phyloP scores from a whole-genome alignment of 2,329 filamentous ascomycete species.

The Aspergillus sp. region DNA sequence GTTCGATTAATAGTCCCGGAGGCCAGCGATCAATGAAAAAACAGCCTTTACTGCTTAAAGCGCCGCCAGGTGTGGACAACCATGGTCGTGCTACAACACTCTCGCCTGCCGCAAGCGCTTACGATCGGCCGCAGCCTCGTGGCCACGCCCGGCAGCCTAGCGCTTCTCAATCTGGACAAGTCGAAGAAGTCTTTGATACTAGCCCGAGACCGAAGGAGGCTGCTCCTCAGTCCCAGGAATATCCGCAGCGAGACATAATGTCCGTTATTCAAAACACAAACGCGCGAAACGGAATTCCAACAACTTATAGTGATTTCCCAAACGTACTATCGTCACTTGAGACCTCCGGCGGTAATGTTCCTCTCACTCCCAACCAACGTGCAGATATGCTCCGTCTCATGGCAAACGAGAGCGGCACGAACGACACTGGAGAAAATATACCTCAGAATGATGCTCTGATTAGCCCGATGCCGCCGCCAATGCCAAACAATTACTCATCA shows the following conservation, averaged over 20 bases:
- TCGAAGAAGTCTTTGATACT: constrained; percentile 47
- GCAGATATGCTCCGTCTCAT: constrained; percentile 50
- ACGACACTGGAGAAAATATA: constrained; percentile 37
- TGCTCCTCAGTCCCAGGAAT: constrained; percentile 22
- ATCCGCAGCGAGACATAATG: constrained; percentile 48
- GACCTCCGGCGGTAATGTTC: constrained; percentile 42
- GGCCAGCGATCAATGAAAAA: constrained; percentile 46
- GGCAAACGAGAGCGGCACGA: constrained; percentile 46
- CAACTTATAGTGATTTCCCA: constrained; percentile 44
- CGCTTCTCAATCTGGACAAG: constrained; percentile 32
- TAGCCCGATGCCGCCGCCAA: constrained; percentile 54
- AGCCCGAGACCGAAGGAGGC: constrained; percentile 31
- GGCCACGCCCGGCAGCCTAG: constrained; percentile 32
- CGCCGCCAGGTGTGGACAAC: constrained; percentile 34
- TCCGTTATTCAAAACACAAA: constrained; percentile 50
- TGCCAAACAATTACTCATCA: constrained; percentile 49
- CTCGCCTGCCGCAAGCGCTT: constrained; percentile 36
- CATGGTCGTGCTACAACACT: constrained; percentile 35
- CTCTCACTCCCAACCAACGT: constrained; percentile 47
- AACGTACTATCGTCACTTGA: constrained; percentile 47
- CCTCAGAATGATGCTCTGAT: constrained; percentile 57
- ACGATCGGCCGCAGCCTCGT: constrained; percentile 30
- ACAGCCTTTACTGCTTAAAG: constrained; percentile 48
- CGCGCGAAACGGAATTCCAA: constrained; percentile 41
- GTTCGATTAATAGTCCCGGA: constrained; percentile 33